Evolutionary conservation across 208 protist species (phyloP).

Genomic region (Dictyostelium gargantuum): DNA sequence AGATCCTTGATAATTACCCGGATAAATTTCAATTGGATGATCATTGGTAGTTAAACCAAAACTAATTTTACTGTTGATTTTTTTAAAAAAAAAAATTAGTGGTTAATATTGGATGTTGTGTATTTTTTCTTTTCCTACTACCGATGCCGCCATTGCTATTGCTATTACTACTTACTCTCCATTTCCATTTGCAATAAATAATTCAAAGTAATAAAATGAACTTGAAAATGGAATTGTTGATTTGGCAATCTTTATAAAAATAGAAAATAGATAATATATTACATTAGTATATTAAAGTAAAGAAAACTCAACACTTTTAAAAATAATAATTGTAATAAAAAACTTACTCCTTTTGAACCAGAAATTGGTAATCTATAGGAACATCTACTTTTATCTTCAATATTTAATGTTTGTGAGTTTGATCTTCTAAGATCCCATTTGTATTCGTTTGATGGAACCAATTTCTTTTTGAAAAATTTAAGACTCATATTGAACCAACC

Average conservation of each 20-base stretch:
- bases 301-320: background rate
- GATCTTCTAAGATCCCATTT: constrained; percentile 40
- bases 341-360: constrained; percentile 39
- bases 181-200: constrained; percentile 30
- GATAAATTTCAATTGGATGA: constrained; percentile 23
- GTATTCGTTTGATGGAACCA: background rate
- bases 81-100: background rate
- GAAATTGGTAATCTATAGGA: constrained; percentile 16
- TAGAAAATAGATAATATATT: too few relatives aligned
- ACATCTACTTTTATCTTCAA: constrained; percentile 46
- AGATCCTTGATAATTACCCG: constrained; percentile 12
- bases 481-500: constrained; percentile 2
- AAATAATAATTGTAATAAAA: background rate
- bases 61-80: constrained; percentile 37
- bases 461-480: constrained; percentile 37
- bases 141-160: too few relatives aligned
- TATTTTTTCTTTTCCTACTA: background rate
- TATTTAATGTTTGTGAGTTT: constrained; percentile 28
- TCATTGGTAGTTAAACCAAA: constrained; percentile 30
- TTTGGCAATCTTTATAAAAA: constrained; percentile 17
- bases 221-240: constrained; percentile 31
- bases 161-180: constrained; percentile 1
- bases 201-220: constrained; percentile 50
- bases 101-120: background rate
- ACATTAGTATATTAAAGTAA: background rate